Conservation (phyloP, 352 stramenopile species). For the Pythium coloratum region DNA sequence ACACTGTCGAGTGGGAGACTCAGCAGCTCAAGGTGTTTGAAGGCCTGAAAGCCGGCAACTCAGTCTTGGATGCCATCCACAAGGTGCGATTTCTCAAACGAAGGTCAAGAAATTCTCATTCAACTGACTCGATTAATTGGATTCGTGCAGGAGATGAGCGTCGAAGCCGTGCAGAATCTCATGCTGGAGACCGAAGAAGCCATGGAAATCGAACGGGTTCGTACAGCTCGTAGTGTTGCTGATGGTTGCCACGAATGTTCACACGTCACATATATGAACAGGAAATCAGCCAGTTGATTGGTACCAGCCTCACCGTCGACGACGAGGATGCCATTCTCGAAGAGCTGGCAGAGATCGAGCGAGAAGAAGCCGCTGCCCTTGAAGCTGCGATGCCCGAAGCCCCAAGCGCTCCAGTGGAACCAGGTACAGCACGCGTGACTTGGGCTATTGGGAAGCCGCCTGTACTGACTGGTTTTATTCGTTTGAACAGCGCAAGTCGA, state of each 20-base stretch:
- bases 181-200: constrained; percentile 90
- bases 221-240: constrained; percentile 10
- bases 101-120: too few species aligned
- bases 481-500: constrained; percentile 3
- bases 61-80: constrained; percentile 85
- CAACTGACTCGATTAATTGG: not conserved
- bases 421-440: constrained; percentile 29
- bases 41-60: constrained; percentile 87
- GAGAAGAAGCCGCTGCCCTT: constrained; percentile 58
- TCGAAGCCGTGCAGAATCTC: constrained; percentile 85
- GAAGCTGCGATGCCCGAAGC: constrained; percentile 60
- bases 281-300: constrained; percentile 87
- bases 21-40: constrained; percentile 89
- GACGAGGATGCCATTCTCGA: constrained; percentile 86
- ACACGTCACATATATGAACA: constrained; percentile 28
- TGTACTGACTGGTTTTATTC: not conserved
- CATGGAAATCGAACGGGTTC: constrained; percentile 71
- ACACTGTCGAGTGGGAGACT: constrained; percentile 88
- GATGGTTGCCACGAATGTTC: constrained; percentile 2
- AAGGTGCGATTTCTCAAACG: constrained; percentile 38
- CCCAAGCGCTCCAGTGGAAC: constrained; percentile 41
- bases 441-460: too few species aligned
- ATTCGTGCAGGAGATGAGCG: constrained; percentile 70
- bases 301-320: constrained; percentile 69
- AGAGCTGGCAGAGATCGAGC: constrained; percentile 85